These are phyloP conservation scores for Penicillium sp. DNA, from an alignment of 2,329 filamentous ascomycete species.

Conservation along the genomic window DNA sequence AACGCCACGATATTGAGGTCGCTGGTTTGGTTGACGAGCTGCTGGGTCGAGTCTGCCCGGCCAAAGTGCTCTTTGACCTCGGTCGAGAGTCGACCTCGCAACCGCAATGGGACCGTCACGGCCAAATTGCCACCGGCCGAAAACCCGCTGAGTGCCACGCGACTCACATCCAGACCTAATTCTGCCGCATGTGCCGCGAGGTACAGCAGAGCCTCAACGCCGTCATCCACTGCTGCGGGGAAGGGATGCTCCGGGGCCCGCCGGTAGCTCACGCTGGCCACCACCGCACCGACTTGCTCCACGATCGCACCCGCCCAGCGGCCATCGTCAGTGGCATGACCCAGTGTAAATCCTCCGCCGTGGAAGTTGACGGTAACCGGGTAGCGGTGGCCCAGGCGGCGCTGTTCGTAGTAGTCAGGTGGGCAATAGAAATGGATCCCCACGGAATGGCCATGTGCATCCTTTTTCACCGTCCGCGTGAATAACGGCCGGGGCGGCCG, in stretches of 20 bases:
- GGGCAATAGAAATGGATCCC: slow-evolving; percentile 66
- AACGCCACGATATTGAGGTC: slow-evolving; percentile 59
- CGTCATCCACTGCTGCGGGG: slow-evolving; percentile 66
- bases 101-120: slow-evolving; percentile 63
- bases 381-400: slow-evolving; percentile 50
- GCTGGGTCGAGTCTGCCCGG: slow-evolving; percentile 39
- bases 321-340: slow-evolving; percentile 62
- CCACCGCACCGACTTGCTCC: slow-evolving; percentile 59
- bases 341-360: slow-evolving; percentile 66
- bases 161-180: slow-evolving; percentile 59
- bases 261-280: slow-evolving; percentile 65
- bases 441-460: slow-evolving; percentile 55
- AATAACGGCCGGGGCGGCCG: slow-evolving; percentile 65
- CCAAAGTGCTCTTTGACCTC: slow-evolving; percentile 32
- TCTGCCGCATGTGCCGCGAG: slow-evolving; percentile 60
- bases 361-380: slow-evolving; percentile 67
- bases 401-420: slow-evolving; percentile 38
- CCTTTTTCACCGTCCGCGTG: slow-evolving; percentile 57
- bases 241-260: slow-evolving; percentile 65
- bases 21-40: slow-evolving; percentile 41
- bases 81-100: slow-evolving; percentile 48
- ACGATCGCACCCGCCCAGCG: slow-evolving; percentile 62
- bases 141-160: slow-evolving; percentile 64
- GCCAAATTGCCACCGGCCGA: slow-evolving; percentile 66
- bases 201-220: slow-evolving; percentile 64